Conservation (phyloP, 257 asterid species). For the Verbascum thapsus region DNA sequence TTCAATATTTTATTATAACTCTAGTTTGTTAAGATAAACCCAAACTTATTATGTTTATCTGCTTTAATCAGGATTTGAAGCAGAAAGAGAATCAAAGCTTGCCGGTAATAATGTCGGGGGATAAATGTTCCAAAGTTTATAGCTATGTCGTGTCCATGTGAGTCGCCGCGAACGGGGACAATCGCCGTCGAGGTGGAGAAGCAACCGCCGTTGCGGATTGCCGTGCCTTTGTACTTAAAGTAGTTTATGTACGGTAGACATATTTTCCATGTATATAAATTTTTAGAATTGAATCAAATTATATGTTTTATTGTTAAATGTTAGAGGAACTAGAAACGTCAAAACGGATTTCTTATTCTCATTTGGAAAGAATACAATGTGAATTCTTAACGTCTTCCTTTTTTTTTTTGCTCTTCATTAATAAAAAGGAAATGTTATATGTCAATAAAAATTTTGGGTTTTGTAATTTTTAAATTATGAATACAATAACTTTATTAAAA, state of each 20-base stretch:
- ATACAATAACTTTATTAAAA: too few relatives aligned
- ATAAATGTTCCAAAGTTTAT: slow-evolving; percentile 59
- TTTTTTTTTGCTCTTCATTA: not conserved
- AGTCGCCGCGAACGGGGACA: slow-evolving; percentile 40
- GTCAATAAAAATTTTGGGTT: too few relatives aligned
- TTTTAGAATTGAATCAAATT: slow-evolving; percentile 18
- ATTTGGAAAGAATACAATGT: not conserved
- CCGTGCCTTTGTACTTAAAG: slow-evolving; percentile 39
- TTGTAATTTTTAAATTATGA: too few relatives aligned
- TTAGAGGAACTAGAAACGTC: not conserved
- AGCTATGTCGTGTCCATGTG: slow-evolving; percentile 71
- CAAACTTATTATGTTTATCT: not conserved
- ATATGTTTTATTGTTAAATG: not conserved
- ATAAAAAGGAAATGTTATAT: not conserved
- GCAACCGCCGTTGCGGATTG: slow-evolving; percentile 48
- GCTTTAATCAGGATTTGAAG: slow-evolving; percentile 49
- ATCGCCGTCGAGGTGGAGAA: slow-evolving; percentile 38
- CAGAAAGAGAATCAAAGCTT: slow-evolving; percentile 50
- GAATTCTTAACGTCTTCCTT: not conserved
- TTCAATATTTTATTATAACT: too few relatives aligned
- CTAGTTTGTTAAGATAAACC: too few relatives aligned
- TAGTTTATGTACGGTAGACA: too few relatives aligned
- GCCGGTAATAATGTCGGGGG: slow-evolving; percentile 88
- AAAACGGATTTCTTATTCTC: not conserved
- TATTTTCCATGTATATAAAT: slow-evolving; percentile 20